A percentile compares a stretch with the other conserved stretches of the same genome.
Conservation (phyloP, 306 rosid genomes). For the Psophocarpus tetragonolobus region DNA sequence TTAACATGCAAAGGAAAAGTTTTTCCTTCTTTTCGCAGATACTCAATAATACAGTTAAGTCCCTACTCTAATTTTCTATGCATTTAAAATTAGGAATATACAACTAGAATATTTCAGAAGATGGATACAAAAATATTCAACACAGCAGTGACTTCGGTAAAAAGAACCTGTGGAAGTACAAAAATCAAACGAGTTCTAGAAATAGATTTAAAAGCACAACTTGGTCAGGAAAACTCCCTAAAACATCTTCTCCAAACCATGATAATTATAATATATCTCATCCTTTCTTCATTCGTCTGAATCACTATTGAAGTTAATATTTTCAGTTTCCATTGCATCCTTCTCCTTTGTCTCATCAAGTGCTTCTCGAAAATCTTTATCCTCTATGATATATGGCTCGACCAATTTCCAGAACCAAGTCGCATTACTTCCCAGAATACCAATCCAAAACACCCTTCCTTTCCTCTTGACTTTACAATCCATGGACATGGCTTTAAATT, state of each 20-base stretch:
- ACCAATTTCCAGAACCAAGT: conserved; percentile 76
- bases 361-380: conserved; percentile 47
- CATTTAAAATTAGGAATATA: conserved; percentile 6
- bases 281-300: conserved; percentile 51
- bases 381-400: conserved; percentile 72
- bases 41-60: background rate
- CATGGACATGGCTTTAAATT: conserved; percentile 67
- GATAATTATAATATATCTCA: background rate
- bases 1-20: background rate
- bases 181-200: background rate
- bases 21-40: background rate
- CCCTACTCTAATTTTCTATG: conserved; percentile 15
- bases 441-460: conserved; percentile 85
- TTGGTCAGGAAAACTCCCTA: conserved; percentile 14
- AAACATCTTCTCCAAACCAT: conserved; percentile 5
- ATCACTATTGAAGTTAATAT: conserved; percentile 54
- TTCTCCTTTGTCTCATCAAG: conserved; percentile 35
- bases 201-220: conserved; percentile 2
- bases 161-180: background rate
- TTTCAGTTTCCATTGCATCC: conserved; percentile 38
- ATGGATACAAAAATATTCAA: conserved; percentile 4
- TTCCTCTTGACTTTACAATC: conserved; percentile 80
- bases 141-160: conserved; percentile 1
- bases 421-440: conserved; percentile 71
- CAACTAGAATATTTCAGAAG: background rate